A percentile compares a stretch with the other conserved stretches of the same genome.
Evolutionary conservation across 257 asterid species (phyloP).

Genomic region (Thymus quinquecostatus): DNA sequence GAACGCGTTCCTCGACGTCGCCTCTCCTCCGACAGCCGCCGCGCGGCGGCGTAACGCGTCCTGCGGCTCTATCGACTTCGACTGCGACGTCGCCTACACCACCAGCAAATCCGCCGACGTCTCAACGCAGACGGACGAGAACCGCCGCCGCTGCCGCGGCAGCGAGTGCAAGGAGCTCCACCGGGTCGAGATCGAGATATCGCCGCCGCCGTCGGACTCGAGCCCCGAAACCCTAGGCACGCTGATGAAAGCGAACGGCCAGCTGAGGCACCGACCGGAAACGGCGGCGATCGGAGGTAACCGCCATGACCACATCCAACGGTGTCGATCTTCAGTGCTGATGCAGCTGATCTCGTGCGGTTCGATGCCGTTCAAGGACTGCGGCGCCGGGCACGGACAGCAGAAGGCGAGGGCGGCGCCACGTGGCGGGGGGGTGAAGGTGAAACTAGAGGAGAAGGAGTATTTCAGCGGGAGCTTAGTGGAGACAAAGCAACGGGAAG

Average conservation of each 20-base stretch:
- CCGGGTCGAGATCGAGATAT: constrained; percentile 48
- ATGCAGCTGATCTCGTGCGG: constrained; percentile 83
- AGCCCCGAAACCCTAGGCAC: constrained; percentile 78
- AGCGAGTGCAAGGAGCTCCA: constrained; percentile 19
- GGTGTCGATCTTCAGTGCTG: constrained; percentile 57
- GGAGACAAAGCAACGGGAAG: constrained; percentile 60
- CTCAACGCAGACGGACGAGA: constrained; percentile 68
- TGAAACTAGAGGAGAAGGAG: constrained; percentile 55
- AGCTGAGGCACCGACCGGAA: constrained; percentile 31
- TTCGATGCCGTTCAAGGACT: constrained; percentile 63
- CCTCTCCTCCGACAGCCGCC: constrained; percentile 2
- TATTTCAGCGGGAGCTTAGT: constrained; percentile 71
- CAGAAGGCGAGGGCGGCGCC: constrained; percentile 54
- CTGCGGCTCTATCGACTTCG: constrained; percentile 70
- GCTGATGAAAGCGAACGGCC: constrained; percentile 61
- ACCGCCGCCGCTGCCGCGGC: constrained; percentile 47
- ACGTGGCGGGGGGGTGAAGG: constrained; percentile 47
- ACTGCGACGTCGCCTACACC: constrained; percentile 55
- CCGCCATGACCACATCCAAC: constrained; percentile 25
- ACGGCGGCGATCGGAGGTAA: constrained; percentile 8
- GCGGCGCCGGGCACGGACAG: constrained; percentile 56
- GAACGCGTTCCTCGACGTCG: not conserved
- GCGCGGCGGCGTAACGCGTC: constrained; percentile 69
- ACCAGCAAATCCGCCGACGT: constrained; percentile 45
- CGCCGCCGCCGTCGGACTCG: constrained; percentile 82